These are phyloP conservation scores for Lactarius hengduanensis DNA, from an alignment of 768 basidiomycete species.

Conservation along the genomic window DNA sequence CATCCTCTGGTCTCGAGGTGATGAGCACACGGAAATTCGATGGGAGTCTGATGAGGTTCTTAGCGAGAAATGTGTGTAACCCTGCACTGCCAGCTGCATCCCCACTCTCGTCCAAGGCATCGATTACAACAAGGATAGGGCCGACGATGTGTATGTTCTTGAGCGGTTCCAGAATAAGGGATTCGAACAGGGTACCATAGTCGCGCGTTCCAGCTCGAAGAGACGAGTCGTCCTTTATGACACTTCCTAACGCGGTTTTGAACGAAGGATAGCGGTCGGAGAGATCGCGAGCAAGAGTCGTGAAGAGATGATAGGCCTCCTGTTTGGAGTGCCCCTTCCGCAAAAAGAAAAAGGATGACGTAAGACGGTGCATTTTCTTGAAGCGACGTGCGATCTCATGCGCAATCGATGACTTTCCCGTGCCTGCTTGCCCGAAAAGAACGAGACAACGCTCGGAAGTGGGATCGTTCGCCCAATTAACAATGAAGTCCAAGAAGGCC, in stretches of 20 bases:
- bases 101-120: conserved; percentile 1
- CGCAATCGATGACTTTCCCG: too few species aligned
- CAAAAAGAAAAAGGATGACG: background rate
- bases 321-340: background rate
- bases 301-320: background rate
- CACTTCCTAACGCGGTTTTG: background rate
- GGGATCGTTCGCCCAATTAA: background rate
- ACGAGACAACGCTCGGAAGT: background rate
- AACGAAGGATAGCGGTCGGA: background rate
- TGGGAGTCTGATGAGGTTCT: background rate
- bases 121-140: conserved; percentile 3
- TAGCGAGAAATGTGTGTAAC: background rate
- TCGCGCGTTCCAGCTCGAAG: background rate
- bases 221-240: background rate
- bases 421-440: conserved; percentile 1
- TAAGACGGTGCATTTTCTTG: background rate
- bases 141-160: background rate
- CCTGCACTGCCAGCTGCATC: background rate
- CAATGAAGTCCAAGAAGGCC: background rate
- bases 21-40: conserved; percentile 6
- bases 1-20: background rate
- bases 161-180: background rate
- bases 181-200: conserved; percentile 2
- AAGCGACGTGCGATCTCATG: background rate
- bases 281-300: conserved; percentile 1